Base-by-base conservation (phyloP, 495 filamentous ascomycete species). In the Aspergillus biplanus region DNA sequence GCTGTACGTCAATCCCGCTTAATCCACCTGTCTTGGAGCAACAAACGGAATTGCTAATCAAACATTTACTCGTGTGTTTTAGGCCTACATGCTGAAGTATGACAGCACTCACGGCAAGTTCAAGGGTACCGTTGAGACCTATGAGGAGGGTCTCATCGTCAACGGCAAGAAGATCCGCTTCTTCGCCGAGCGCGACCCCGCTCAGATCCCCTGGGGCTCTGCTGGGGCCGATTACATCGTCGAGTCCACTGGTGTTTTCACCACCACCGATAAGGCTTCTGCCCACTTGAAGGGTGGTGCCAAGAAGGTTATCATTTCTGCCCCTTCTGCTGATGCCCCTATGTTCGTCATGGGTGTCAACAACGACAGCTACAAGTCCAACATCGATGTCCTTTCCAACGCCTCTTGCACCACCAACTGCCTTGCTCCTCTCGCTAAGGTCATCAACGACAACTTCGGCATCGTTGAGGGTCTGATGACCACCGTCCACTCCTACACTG, bases 311-410 rank as follows among this genome's bases (percentile, higher is more conserved):
- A 85, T 99, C 85, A 99, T 99, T 89, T 98, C 95, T 71, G 95
- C 95, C 72, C 95, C 95, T 68, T 99, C 95, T 68, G 93, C 93
- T 64, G 95, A 99, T 87, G 96, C 95, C 71, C 94, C 95, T 72
- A 99, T 99, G 95, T 99, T 95, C 86, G 95, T 99, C 73, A 97
- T 97, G 90, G 95, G 95, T 78, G 95, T 99, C 82, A 99, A 99
- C 87, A 85, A 98, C 80, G 85, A 91, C 78, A 83, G 80, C 70
- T 99, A 99, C 88, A 93, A 89, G 80, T 87, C 86, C 75, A 89
- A 91, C 77, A 85, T 95, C 76, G 82, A 91, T 69, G 88, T 99
- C 80, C 90, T 98, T 83, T 98, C 95, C 83, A 99, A 99, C 85
- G 95, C 95, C 68, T 98, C 96, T 71, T 99, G 95, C 86, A 99